Evolutionary conservation across 2,329 filamentous ascomycete genomes (phyloP), one percentile per base, ranked within the genome.

Genomic region (Alternaria metachromatica): DNA sequence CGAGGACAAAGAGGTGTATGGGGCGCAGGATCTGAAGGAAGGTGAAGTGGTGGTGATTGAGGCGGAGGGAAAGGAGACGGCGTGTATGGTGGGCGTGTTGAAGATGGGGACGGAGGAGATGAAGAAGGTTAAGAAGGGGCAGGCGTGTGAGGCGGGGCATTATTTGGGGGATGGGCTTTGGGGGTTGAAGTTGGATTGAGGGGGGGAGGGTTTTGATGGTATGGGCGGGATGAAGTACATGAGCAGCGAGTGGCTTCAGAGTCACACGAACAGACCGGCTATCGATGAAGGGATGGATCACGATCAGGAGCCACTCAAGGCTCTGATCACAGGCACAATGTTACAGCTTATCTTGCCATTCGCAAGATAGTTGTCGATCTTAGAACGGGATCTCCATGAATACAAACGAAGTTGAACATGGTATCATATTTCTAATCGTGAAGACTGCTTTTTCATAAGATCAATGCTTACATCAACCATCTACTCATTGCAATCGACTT

Each of bases 161-260:
- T 98, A 91, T 83, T 80, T 98, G 58, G 96, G 96, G 0, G 96
- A 99, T 84, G 96, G 95, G 18, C 83, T 99, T 72, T 99, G 96
- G 96, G 92, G 86, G 72, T 78, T 97, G 78, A 81, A 82, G 65
- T 78, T 88, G 72, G 85, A 86, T 80, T 88, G 81, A 83, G 63
- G 61, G 28, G 25, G 13, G 50, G 21, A 45, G 54, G 30, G 25
- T 30, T 51, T 55, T 6, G 41, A 37, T 23, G 44, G 20, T n/a
- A 51, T 0, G 7, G 30, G 30, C 30, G 7, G 3, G 6, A 37
- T 8, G 30, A 37, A 33, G 30, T 6, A 33, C 12, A 33, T 3
- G 30, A 33, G n/a, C n/a, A n/a, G n/a, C n/a, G n/a, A n/a, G n/a
- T n/a, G n/a, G n/a, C n/a, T n/a, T n/a, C n/a, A n/a, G n/a, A n/a